A percentile compares a stretch with the other conserved stretches of the same genome.
phyloP scores from a whole-genome alignment of 345 rosid genomes.

The Laguncularia racemosa region DNA sequence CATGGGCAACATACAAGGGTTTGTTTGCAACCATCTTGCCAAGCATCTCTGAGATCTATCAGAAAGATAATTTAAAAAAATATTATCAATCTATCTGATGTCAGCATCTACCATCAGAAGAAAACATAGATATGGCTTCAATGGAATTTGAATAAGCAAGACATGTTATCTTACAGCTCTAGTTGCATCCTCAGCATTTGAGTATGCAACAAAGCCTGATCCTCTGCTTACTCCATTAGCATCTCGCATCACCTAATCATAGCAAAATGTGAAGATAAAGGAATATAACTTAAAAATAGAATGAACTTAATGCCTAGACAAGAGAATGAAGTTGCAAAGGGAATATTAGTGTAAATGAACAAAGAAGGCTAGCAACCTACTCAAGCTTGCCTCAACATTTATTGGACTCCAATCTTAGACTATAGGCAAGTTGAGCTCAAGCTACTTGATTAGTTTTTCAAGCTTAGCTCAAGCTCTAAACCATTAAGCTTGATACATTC shows the following conservation, averaged over 20 bases:
- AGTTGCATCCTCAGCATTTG: slow-evolving; percentile 74
- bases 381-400: no score
- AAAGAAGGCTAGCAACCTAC: not conserved
- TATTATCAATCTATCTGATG: not conserved
- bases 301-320: no score
- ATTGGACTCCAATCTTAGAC: no score
- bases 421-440: no score
- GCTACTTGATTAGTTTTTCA: no score
- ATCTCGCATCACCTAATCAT: slow-evolving; percentile 70
- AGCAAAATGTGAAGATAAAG: not conserved
- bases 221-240: slow-evolving; percentile 71
- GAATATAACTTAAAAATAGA: not conserved
- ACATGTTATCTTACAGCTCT: slow-evolving; percentile 57
- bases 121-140: not conserved
- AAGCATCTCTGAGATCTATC: slow-evolving; percentile 70
- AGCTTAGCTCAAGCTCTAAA: no score
- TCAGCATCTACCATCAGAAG: not conserved
- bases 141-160: not conserved
- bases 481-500: no score
- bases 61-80: slow-evolving; percentile 6
- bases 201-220: slow-evolving; percentile 77
- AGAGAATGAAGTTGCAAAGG: no score
- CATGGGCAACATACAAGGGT: slow-evolving; percentile 91
- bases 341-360: not conserved
- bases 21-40: slow-evolving; percentile 87